A percentile compares a stretch with the other conserved stretches of the same genome.
Evolutionary conservation across 345 rosid genomes (phyloP).

Genomic region (Aethionema arabicum): DNA sequence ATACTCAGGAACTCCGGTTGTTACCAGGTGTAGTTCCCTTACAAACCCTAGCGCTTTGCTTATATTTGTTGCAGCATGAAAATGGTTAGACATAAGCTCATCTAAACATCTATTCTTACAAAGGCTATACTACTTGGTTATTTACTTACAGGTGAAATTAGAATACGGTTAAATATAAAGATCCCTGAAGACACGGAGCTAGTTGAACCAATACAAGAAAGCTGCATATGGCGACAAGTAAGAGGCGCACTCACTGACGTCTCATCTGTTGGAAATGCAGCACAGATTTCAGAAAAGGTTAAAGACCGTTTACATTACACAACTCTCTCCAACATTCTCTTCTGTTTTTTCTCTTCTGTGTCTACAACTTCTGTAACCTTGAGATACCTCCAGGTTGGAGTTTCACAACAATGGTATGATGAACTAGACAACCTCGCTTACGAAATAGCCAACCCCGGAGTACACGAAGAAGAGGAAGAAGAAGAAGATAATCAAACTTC

Average conservation of each 20-base stretch:
- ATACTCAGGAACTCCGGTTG: slow-evolving; percentile 51
- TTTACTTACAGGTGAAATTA: slow-evolving; percentile 57
- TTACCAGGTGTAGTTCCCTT: slow-evolving; percentile 61
- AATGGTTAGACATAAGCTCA: slow-evolving; percentile 7
- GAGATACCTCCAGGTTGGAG: slow-evolving; percentile 63
- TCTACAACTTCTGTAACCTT: slow-evolving; percentile 12
- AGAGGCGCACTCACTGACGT: slow-evolving; percentile 72
- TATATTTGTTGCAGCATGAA: slow-evolving; percentile 8
- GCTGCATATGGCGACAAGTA: slow-evolving; percentile 78
- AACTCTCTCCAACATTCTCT: neutral
- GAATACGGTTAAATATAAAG: slow-evolving; percentile 58
- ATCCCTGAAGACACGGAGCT: slow-evolving; percentile 66
- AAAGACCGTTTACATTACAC: slow-evolving; percentile 45
- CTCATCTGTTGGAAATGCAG: slow-evolving; percentile 38
- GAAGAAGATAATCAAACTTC: slow-evolving; percentile 24
- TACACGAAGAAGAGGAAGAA: slow-evolving; percentile 43
- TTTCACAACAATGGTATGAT: slow-evolving; percentile 90
- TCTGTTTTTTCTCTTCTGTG: slow-evolving; percentile 6
- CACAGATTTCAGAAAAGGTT: slow-evolving; percentile 63
- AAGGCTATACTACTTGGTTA: neutral
- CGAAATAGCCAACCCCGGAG: slow-evolving; percentile 47
- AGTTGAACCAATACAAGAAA: slow-evolving; percentile 77
- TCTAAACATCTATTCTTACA: slow-evolving; percentile 9
- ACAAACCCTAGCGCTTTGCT: neutral
- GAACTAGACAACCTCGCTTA: slow-evolving; percentile 82